Evolutionary conservation across 225 moss, liverwort and hornwort species (phyloP).

Genomic region (Asterella californica): DNA sequence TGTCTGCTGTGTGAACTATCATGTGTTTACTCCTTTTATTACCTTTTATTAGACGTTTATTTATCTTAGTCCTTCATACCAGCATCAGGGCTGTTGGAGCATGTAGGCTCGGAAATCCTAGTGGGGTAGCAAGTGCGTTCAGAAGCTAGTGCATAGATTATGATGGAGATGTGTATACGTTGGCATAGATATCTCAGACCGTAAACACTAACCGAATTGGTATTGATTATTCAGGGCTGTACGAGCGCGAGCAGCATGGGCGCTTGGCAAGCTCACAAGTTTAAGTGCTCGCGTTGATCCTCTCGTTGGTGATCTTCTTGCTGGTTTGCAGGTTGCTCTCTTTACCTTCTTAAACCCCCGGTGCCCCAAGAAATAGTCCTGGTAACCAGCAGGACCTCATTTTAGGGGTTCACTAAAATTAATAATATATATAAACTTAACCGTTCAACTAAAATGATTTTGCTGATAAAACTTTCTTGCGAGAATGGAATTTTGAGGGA

Average conservation of each 20-base stretch:
- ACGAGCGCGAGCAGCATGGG: slow-evolving; percentile 87
- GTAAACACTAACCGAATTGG: neutral
- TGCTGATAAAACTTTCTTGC: too few relatives aligned
- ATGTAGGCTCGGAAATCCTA: too few relatives aligned
- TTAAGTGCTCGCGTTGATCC: slow-evolving; percentile 96
- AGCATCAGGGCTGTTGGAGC: too few relatives aligned
- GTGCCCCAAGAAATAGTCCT: too few relatives aligned
- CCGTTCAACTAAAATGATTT: too few relatives aligned
- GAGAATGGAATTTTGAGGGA: too few relatives aligned
- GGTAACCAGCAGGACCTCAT: too few relatives aligned
- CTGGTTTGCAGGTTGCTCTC: slow-evolving; percentile 74
- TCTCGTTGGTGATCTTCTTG: slow-evolving; percentile 88
- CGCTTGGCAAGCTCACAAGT: slow-evolving; percentile 80
- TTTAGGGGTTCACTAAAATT: too few relatives aligned
- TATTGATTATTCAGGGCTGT: slow-evolving; percentile 55
- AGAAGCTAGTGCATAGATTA: neutral
- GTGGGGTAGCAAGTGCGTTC: too few relatives aligned
- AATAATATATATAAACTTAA: too few relatives aligned
- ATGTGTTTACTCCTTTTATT: neutral
- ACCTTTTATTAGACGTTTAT: too few relatives aligned
- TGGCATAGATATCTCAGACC: too few relatives aligned
- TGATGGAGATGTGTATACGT: neutral
- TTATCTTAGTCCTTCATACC: neutral
- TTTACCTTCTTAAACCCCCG: neutral
- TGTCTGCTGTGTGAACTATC: neutral